Evolutionary conservation across 495 filamentous ascomycete species (phyloP).

Genomic region (Trichoderma gamsii): DNA sequence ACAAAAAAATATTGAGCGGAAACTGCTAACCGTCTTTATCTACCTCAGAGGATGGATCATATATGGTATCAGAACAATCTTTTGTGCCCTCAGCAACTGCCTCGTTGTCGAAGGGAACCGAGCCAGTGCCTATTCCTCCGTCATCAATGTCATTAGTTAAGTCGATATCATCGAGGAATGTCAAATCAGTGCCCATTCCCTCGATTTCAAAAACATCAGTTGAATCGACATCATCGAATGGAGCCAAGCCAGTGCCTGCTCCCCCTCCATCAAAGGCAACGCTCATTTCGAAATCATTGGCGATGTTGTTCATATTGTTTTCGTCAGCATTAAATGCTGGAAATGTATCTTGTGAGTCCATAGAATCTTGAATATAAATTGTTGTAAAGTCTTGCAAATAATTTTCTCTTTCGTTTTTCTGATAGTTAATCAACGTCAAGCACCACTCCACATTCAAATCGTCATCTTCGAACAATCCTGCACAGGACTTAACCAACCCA

Average conservation of each 20-base stretch:
- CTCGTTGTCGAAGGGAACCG: neutral
- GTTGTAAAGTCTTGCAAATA: neutral
- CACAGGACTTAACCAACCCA: neutral
- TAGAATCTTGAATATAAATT: too few species aligned
- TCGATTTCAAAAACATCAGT: neutral
- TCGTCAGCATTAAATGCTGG: too few species aligned
- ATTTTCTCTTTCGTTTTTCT: neutral
- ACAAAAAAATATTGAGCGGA: neutral
- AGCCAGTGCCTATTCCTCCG: neutral
- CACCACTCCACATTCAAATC: neutral
- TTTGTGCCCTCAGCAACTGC: neutral
- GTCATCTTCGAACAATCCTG: neutral
- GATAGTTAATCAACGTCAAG: too few species aligned
- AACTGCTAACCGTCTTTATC: neutral
- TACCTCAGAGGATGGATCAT: neutral
- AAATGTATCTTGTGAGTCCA: too few species aligned
- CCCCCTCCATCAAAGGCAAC: too few species aligned
- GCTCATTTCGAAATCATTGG: too few species aligned
- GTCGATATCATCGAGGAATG: neutral
- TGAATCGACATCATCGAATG: neutral
- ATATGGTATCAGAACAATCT: neutral
- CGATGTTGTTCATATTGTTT: too few species aligned
- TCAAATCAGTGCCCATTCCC: neutral
- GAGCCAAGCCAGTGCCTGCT: too few species aligned
- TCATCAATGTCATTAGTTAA: neutral